Conservation (phyloP, 2,329 filamentous ascomycete genomes). For the Ceratocystis papillata region DNA sequence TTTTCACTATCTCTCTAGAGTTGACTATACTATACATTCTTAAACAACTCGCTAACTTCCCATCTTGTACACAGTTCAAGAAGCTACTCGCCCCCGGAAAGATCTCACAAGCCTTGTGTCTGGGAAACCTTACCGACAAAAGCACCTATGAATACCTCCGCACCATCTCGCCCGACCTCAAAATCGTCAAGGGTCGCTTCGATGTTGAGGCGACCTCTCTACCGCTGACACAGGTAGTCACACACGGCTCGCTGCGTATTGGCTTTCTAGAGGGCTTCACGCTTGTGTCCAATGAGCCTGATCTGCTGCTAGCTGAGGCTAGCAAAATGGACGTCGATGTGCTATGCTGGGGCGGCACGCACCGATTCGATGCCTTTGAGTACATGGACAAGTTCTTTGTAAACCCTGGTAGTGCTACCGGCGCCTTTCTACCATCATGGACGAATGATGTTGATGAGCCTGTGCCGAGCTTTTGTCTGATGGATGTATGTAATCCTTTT, state of each 20-base stretch:
- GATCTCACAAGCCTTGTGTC: constrained; percentile 69
- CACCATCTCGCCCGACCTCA: constrained; percentile 59
- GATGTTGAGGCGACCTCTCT: constrained; percentile 57
- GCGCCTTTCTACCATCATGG: constrained; percentile 51
- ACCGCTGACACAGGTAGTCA: constrained; percentile 54
- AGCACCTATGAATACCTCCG: constrained; percentile 72
- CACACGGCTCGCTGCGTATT: constrained; percentile 53
- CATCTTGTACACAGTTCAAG: constrained; percentile 51
- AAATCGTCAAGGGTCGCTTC: constrained; percentile 57
- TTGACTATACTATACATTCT: neutral
- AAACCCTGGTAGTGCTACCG: constrained; percentile 56
- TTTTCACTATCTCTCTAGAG: too few relatives aligned
- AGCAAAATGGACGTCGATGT: constrained; percentile 59
- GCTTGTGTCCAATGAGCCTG: constrained; percentile 55
- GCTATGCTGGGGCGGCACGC: constrained; percentile 57
- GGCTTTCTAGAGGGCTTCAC: constrained; percentile 60
- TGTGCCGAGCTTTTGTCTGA: constrained; percentile 85
- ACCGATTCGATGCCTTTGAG: constrained; percentile 59
- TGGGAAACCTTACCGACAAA: constrained; percentile 71
- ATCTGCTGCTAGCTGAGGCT: constrained; percentile 55
- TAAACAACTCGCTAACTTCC: neutral
- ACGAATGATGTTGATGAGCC: constrained; percentile 55
- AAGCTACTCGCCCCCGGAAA: constrained; percentile 75
- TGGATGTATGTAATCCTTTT: constrained; percentile 66
- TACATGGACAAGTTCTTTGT: constrained; percentile 67